A percentile compares a stretch with the other conserved stretches of the same genome.
These are phyloP conservation scores for Alternaria consortialis DNA, from an alignment of 2,329 filamentous ascomycete genomes.

Conservation along the genomic window DNA sequence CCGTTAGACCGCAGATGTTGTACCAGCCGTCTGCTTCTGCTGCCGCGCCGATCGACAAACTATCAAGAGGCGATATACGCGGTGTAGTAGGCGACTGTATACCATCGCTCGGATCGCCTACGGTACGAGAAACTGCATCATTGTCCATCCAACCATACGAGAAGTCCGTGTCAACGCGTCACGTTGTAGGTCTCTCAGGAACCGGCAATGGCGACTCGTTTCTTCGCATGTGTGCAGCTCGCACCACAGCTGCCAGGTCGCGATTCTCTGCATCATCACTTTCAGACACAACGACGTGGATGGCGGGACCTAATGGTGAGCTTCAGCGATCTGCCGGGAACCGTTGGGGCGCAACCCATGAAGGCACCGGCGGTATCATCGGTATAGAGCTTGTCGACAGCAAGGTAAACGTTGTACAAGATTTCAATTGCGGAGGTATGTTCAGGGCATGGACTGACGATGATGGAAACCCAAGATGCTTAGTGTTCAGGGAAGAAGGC, in stretches of 20 bases:
- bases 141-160: not conserved
- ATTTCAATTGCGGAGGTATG: constrained; percentile 89
- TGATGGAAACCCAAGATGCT: constrained; percentile 64
- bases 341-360: constrained; percentile 76
- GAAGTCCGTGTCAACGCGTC: constrained; percentile 30
- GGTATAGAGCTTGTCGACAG: constrained; percentile 72
- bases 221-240: constrained; percentile 73
- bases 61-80: constrained; percentile 53
- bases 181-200: constrained; percentile 71
- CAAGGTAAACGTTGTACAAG: constrained; percentile 70
- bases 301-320: constrained; percentile 76
- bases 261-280: constrained; percentile 67
- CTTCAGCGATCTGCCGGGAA: constrained; percentile 77
- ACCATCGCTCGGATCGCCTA: constrained; percentile 56
- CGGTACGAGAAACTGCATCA: not conserved
- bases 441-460: constrained; percentile 80
- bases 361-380: constrained; percentile 87
- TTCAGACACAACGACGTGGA: constrained; percentile 66
- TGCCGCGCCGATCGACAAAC: constrained; percentile 32
- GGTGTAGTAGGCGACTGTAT: constrained; percentile 68
- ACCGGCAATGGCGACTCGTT: constrained; percentile 93
- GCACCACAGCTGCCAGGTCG: constrained; percentile 77
- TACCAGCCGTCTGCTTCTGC: constrained; percentile 25
- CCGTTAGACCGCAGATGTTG: constrained; percentile 33
- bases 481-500: constrained; percentile 64